Percentiles rank a stretch among this genome's conserved stretches.
Evolutionary conservation across 2,329 filamentous ascomycete genomes (phyloP).

Genomic region (Mycocentrospora acerina): DNA sequence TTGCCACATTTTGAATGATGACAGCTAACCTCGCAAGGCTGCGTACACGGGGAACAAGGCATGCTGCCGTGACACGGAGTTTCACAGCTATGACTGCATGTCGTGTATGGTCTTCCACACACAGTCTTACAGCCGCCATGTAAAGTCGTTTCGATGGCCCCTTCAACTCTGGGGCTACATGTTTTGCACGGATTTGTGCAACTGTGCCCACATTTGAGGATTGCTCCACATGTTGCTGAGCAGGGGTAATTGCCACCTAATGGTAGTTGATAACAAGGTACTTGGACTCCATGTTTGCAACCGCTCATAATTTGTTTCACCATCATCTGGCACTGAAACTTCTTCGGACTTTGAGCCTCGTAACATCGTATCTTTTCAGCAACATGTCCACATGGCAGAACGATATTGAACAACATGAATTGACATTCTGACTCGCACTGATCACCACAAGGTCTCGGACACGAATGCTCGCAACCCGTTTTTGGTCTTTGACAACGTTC

Average conservation of each 20-base stretch:
- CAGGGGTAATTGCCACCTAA: conserved; percentile 50
- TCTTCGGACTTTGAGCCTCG: conserved; percentile 44
- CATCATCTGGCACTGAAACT: conserved; percentile 51
- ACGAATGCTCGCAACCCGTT: conserved; percentile 27
- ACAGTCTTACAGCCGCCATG: conserved; percentile 22
- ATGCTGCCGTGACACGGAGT: conserved; percentile 27
- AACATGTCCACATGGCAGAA: conserved; percentile 32
- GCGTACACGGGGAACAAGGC: conserved; percentile 26
- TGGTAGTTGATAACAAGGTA: conserved; percentile 56
- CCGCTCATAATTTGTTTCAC: conserved; percentile 54
- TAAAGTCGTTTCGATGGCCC: background rate
- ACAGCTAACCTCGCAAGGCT: conserved; percentile 28
- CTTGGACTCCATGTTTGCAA: conserved; percentile 57
- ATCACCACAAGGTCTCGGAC: conserved; percentile 31
- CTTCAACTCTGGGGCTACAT: conserved; percentile 49
- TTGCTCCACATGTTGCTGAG: conserved; percentile 46
- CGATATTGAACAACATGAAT: conserved; percentile 18
- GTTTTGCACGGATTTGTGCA: conserved; percentile 53
- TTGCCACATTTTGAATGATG: conserved; percentile 26
- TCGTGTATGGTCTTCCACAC: conserved; percentile 29
- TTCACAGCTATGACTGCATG: conserved; percentile 33
- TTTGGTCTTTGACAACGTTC: conserved; percentile 27
- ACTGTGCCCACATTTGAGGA: conserved; percentile 59
- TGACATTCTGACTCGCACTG: conserved; percentile 29
- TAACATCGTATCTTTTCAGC: conserved; percentile 20